Percentiles rank a stretch among this genome's conserved stretches.
These are phyloP conservation scores for Babesia caballi DNA, from an alignment of 169 alveolate genomes.

Conservation along the genomic window DNA sequence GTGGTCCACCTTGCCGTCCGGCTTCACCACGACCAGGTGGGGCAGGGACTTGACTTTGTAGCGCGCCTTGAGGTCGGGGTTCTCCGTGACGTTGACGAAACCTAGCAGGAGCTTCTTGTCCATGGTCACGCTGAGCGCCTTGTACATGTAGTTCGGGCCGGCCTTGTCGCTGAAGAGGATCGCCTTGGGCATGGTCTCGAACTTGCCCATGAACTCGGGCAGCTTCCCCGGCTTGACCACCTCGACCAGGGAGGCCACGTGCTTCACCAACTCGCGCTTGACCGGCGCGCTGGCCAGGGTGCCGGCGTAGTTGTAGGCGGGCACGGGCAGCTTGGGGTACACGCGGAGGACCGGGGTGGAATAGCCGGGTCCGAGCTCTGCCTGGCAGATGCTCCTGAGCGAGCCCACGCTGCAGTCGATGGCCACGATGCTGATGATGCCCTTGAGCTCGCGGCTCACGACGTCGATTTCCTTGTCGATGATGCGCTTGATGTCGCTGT, in stretches of 20 bases:
- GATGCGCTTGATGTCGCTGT: constrained; percentile 57
- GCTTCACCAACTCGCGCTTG: constrained; percentile 47
- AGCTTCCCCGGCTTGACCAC: constrained; percentile 58
- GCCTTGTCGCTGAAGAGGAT: constrained; percentile 69
- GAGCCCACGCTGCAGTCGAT: constrained; percentile 63
- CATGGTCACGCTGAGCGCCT: constrained; percentile 72
- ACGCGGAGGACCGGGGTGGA: constrained; percentile 62
- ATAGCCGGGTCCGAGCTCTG: constrained; percentile 63
- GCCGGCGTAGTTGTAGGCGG: constrained; percentile 62
- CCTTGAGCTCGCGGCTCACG: constrained; percentile 71
- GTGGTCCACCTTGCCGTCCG: constrained; percentile 76
- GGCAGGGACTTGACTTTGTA: constrained; percentile 88
- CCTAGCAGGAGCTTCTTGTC: constrained; percentile 68
- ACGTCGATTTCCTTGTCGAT: constrained; percentile 65
- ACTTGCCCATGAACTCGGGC: constrained; percentile 69
- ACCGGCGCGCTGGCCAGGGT: constrained; percentile 23
- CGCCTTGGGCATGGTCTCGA: constrained; percentile 76
- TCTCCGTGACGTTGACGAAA: constrained; percentile 67
- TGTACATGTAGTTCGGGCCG: constrained; percentile 69
- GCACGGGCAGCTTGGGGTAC: constrained; percentile 74
- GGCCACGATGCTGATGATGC: constrained; percentile 65
- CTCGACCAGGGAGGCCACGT: constrained; percentile 71
- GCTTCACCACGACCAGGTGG: constrained; percentile 78
- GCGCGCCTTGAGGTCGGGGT: constrained; percentile 77
- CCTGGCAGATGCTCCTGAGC: constrained; percentile 49